These are phyloP conservation scores for Tetraselmis striata DNA, from an alignment of 139 green algal genomes.

Conservation along the genomic window DNA sequence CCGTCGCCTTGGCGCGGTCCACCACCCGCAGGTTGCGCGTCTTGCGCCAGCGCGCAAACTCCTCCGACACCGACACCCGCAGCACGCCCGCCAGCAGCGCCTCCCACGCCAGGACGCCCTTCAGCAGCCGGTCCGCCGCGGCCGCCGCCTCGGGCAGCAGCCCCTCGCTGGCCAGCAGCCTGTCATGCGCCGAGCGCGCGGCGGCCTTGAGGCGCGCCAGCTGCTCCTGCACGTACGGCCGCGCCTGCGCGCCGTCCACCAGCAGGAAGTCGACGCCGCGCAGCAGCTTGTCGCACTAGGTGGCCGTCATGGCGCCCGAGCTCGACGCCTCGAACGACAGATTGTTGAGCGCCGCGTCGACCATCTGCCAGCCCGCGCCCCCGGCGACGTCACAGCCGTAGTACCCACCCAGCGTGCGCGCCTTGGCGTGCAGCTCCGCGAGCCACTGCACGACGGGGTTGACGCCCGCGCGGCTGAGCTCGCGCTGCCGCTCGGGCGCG, in stretches of 20 bases:
- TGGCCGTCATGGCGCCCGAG: too few relatives aligned
- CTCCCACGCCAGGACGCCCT: background rate
- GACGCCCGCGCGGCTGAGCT: background rate
- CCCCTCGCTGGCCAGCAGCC: too few relatives aligned
- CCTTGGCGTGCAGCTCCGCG: background rate
- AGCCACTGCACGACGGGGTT: background rate
- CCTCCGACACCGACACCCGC: background rate
- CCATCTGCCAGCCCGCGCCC: background rate
- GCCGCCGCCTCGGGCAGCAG: background rate
- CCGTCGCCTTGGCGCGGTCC: background rate
- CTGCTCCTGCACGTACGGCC: background rate
- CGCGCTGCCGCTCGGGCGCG: background rate
- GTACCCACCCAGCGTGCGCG: background rate
- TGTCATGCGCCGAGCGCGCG: too few relatives aligned
- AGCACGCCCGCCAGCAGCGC: background rate
- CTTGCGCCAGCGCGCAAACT: background rate
- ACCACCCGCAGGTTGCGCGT: background rate
- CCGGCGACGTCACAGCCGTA: background rate
- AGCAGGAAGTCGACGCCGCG: background rate
- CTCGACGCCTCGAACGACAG: too few relatives aligned
- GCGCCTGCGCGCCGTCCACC: background rate
- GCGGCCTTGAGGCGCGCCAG: background rate
- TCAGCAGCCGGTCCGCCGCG: background rate
- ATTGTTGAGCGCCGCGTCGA: too few relatives aligned
- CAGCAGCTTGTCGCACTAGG: background rate